Conservation (phyloP, 192 early-diverging fungal genomes). For the Rhizoclosmatium sp. region DNA sequence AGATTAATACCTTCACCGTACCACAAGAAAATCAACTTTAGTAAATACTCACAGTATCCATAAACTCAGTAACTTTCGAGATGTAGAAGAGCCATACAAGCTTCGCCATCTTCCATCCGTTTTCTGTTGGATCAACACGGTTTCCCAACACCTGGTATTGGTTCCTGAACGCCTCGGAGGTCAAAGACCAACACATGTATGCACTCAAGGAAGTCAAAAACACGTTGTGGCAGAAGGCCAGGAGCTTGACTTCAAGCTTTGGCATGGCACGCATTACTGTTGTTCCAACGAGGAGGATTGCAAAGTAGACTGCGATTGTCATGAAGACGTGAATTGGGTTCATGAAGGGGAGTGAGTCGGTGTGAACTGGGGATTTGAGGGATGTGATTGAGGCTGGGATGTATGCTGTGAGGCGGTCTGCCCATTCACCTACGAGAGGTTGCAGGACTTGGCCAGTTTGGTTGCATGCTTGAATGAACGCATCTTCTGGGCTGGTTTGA, state of each 20-base stretch:
- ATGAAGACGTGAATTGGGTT: constrained; percentile 66
- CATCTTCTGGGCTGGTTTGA: neutral
- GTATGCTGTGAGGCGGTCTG: neutral
- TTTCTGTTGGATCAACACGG: constrained; percentile 54
- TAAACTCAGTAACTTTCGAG: constrained; percentile 68
- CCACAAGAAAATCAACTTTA: neutral
- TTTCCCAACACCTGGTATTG: constrained; percentile 64
- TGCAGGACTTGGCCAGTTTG: neutral
- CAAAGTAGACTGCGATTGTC: constrained; percentile 54
- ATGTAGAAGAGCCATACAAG: constrained; percentile 71
- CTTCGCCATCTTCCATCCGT: constrained; percentile 68
- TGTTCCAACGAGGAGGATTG: constrained; percentile 57
- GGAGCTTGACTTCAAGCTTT: constrained; percentile 57
- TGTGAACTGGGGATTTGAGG: constrained; percentile 9
- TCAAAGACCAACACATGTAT: constrained; percentile 63
- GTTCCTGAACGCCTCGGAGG: constrained; percentile 54
- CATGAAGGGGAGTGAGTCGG: constrained; percentile 59
- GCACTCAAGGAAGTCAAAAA: constrained; percentile 58
- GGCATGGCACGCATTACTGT: constrained; percentile 53
- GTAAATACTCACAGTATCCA: constrained; percentile 53
- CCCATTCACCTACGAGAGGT: neutral
- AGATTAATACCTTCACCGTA: too few relatives aligned
- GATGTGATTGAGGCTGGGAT: neutral
- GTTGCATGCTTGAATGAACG: constrained; percentile 1
- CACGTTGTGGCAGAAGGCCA: constrained; percentile 63